Percentiles rank a stretch among this genome's conserved stretches.
Evolutionary conservation across 2,329 filamentous ascomycete species (phyloP).

Genomic region (Cercospora beticola): DNA sequence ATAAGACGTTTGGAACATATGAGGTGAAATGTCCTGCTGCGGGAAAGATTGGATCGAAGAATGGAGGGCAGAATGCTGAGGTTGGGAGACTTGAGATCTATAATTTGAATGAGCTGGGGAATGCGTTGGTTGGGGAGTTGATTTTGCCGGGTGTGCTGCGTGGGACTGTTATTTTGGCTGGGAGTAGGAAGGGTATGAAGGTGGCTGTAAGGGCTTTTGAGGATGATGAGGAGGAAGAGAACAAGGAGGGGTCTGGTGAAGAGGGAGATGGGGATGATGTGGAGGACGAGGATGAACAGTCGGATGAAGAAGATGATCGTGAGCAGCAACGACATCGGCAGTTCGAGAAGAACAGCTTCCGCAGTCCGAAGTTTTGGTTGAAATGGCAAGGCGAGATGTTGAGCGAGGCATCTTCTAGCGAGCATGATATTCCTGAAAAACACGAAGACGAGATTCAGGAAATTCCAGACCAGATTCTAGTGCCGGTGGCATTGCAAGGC

Average conservation of each 20-base stretch:
- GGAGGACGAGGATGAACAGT: neutral
- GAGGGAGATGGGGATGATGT: neutral
- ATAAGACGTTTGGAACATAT: slow-evolving; percentile 9
- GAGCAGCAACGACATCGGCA: slow-evolving; percentile 6
- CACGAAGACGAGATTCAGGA: neutral
- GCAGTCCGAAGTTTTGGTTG: slow-evolving; percentile 26
- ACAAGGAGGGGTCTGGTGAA: neutral
- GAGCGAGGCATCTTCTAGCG: neutral
- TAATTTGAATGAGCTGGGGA: slow-evolving; percentile 2
- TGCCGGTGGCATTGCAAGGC: neutral
- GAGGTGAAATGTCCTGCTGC: slow-evolving; percentile 8
- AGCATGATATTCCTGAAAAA: neutral
- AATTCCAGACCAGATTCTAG: neutral
- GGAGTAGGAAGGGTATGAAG: slow-evolving; percentile 14
- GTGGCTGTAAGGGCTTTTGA: neutral
- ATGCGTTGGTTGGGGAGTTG: slow-evolving; percentile 10
- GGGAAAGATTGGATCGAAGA: neutral
- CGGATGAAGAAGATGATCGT: neutral
- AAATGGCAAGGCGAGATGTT: slow-evolving; percentile 14
- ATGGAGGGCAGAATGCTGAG: neutral
- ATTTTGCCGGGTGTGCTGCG: neutral
- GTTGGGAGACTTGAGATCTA: slow-evolving; percentile 8
- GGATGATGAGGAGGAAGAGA: neutral
- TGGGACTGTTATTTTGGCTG: slow-evolving; percentile 6
- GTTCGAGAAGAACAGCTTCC: slow-evolving; percentile 27